A percentile compares a stretch with the other conserved stretches of the same genome.
phyloP scores from a whole-genome alignment of 2,329 filamentous ascomycete genomes.

The Fusarium penzigii region DNA sequence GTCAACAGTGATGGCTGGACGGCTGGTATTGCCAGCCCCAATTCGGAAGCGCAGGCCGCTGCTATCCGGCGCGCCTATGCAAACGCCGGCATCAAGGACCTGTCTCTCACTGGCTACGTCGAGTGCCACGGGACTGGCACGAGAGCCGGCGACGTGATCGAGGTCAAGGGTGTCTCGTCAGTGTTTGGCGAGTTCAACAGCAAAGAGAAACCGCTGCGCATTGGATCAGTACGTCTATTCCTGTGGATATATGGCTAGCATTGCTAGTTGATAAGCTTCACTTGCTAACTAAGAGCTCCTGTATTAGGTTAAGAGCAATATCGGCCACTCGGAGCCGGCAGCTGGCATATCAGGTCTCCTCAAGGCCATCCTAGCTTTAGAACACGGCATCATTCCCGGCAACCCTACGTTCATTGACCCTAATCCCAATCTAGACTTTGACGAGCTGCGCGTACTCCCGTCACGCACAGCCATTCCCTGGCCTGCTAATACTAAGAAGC shows the following conservation, averaged over 20 bases:
- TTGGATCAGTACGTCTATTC: slow-evolving; percentile 24
- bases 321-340: slow-evolving; percentile 34
- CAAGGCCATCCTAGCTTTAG: slow-evolving; percentile 31
- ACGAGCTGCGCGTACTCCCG: neutral
- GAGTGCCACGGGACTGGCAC: slow-evolving; percentile 23
- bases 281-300: neutral
- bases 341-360: slow-evolving; percentile 32
- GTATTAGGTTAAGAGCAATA: slow-evolving; percentile 31
- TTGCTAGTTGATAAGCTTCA: neutral
- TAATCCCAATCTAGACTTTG: slow-evolving; percentile 36
- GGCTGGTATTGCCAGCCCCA: slow-evolving; percentile 37
- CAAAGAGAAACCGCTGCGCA: slow-evolving; percentile 18
- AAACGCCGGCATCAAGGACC: slow-evolving; percentile 26
- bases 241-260: neutral
- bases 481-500: slow-evolving; percentile 30
- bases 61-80: slow-evolving; percentile 34
- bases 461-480: slow-evolving; percentile 24
- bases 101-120: slow-evolving; percentile 31
- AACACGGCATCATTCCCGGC: slow-evolving; percentile 29
- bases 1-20: slow-evolving; percentile 36
- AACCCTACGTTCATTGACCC: slow-evolving; percentile 39
- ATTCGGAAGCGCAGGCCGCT: slow-evolving; percentile 28
- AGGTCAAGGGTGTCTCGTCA: slow-evolving; percentile 31
- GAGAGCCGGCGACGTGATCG: slow-evolving; percentile 6
- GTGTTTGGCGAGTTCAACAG: slow-evolving; percentile 23